These are phyloP conservation scores for Macrotyloma uniflorum DNA, from an alignment of 306 rosid genomes.

Conservation along the genomic window DNA sequence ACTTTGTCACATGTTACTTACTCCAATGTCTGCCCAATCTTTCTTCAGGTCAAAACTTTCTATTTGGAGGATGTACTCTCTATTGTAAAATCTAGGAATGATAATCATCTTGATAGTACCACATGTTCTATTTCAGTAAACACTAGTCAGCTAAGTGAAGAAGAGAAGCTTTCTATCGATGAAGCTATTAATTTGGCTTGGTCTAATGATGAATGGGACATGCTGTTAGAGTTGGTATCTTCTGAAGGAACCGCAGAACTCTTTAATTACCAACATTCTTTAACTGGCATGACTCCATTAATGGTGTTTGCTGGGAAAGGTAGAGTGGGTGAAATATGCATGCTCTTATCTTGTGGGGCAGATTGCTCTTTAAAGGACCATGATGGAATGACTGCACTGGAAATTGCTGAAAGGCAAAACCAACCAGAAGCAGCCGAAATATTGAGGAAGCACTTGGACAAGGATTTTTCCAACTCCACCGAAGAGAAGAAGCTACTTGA, in stretches of 20 bases:
- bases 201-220: conserved; percentile 77
- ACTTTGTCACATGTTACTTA: conserved; percentile 11
- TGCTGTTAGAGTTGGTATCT: conserved; percentile 76
- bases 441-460: conserved; percentile 59
- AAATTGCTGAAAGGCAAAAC: conserved; percentile 67
- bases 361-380: conserved; percentile 66
- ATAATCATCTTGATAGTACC: conserved; percentile 62
- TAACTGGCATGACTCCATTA: conserved; percentile 72
- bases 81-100: conserved; percentile 52
- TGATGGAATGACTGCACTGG: conserved; percentile 72
- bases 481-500: conserved; percentile 56
- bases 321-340: conserved; percentile 75
- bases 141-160: conserved; percentile 57
- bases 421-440: conserved; percentile 66
- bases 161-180: conserved; percentile 70
- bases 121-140: conserved; percentile 36
- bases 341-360: conserved; percentile 85
- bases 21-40: conserved; percentile 18
- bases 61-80: conserved; percentile 93
- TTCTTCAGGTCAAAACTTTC: conserved; percentile 73
- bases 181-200: conserved; percentile 89
- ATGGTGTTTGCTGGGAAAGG: conserved; percentile 97
- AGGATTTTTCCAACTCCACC: conserved; percentile 49
- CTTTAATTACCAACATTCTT: conserved; percentile 84
- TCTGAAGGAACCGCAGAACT: conserved; percentile 52